phyloP scores from a whole-genome alignment of 2,329 filamentous ascomycete species.

The Cryphonectria naterciae region DNA sequence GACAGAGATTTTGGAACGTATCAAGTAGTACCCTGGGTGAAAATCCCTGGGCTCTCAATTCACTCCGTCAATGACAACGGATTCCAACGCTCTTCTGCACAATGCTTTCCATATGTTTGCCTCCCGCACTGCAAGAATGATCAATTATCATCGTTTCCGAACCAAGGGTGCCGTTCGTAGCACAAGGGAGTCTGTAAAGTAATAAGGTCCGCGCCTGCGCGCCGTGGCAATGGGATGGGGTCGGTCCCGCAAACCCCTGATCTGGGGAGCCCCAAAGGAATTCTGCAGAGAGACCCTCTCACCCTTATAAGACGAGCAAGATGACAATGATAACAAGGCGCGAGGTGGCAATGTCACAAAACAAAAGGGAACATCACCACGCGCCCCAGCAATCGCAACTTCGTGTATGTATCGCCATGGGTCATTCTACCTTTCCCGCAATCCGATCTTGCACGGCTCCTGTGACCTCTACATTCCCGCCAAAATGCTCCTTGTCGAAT shows the following conservation, averaged over 20 bases:
- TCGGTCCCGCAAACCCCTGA: not conserved
- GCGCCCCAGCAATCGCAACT: not conserved
- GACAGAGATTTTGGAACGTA: too few species aligned
- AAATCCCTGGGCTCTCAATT: too few species aligned
- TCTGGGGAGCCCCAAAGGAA: not conserved
- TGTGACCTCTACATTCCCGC: not conserved
- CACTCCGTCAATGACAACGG: too few species aligned
- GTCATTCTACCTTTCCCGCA: not conserved
- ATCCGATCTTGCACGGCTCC: not conserved
- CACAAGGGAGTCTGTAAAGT: not conserved
- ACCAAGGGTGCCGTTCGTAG: not conserved
- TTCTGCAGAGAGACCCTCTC: not conserved
- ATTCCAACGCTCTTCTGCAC: too few species aligned
- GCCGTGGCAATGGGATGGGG: not conserved
- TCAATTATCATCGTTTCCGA: not conserved
- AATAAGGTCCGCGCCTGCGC: not conserved
- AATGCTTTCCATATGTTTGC: too few species aligned
- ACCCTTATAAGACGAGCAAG: not conserved
- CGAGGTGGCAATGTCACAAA: not conserved
- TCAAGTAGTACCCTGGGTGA: too few species aligned
- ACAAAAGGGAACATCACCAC: not conserved
- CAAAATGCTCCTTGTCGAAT: not conserved
- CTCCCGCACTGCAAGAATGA: too few species aligned
- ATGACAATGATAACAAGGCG: not conserved
- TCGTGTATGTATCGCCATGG: not conserved